Percentiles rank a stretch among this genome's conserved stretches.
Conservation (phyloP, 257 asterid species). For the Salvia miltiorrhiza region DNA sequence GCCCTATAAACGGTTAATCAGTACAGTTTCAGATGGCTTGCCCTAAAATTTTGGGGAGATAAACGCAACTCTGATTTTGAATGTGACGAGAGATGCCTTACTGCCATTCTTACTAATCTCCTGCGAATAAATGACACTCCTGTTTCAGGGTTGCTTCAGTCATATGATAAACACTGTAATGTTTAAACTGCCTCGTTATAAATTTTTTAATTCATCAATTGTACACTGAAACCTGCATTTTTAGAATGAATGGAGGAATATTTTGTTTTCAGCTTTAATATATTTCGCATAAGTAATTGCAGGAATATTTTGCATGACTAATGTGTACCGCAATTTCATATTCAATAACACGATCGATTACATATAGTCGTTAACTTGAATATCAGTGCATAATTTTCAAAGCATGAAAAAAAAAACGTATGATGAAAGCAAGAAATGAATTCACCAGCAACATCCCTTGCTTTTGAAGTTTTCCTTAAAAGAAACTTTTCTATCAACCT, state of each 20-base stretch:
- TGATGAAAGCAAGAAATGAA: slow-evolving; percentile 22
- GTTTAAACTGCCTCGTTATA: too few relatives aligned
- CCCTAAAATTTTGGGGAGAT: slow-evolving; percentile 2
- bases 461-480: slow-evolving; percentile 23
- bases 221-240: not conserved
- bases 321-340: not conserved
- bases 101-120: too few relatives aligned
- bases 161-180: not conserved
- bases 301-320: not conserved
- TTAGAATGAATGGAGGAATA: too few relatives aligned
- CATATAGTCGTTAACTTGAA: not conserved
- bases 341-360: not conserved
- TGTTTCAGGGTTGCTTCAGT: not conserved
- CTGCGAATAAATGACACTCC: slow-evolving; percentile 8
- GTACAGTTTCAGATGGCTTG: not conserved
- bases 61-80: not conserved
- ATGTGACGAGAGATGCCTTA: not conserved
- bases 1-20: slow-evolving; percentile 12
- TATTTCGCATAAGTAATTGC: not conserved
- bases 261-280: too few relatives aligned
- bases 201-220: not conserved
- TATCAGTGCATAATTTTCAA: slow-evolving; percentile 10
- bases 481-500: not conserved
- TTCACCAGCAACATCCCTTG: slow-evolving; percentile 37
- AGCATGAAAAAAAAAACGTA: slow-evolving; percentile 6